These are phyloP conservation scores for Leishmania guyanensis DNA, from an alignment of 208 protist species.

Conservation along the genomic window DNA sequence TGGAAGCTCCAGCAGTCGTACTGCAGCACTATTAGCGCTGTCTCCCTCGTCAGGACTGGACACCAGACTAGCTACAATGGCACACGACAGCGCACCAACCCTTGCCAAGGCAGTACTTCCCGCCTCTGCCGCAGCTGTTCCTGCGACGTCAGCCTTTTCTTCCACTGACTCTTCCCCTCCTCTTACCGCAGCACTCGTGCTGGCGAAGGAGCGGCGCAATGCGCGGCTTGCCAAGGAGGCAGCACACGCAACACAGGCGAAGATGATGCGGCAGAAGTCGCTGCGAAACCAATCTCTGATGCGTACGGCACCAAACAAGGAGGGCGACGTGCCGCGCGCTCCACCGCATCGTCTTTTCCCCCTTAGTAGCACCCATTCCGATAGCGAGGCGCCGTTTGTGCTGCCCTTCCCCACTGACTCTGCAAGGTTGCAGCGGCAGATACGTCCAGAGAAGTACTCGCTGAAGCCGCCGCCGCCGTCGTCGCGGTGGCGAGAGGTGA, in stretches of 20 bases:
- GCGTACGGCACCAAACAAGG: conserved; percentile 21
- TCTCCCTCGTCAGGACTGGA: not conserved
- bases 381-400: conserved; percentile 3
- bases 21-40: not conserved
- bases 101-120: not conserved
- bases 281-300: conserved; percentile 22
- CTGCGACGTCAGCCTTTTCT: not conserved
- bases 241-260: not conserved
- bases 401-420: conserved; percentile 19
- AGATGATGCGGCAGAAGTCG: conserved; percentile 17
- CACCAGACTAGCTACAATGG: not conserved
- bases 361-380: conserved; percentile 5
- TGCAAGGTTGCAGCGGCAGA: conserved; percentile 22
- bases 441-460: conserved; percentile 20
- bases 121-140: not conserved
- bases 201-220: conserved; percentile 29
- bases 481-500: conserved; percentile 17
- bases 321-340: conserved; percentile 27
- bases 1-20: not conserved
- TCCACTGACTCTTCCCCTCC: not conserved
- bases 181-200: conserved; percentile 17
- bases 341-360: conserved; percentile 7
- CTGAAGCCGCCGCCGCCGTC: conserved; percentile 14
- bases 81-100: not conserved
- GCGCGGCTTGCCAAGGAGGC: conserved; percentile 14